These are phyloP conservation scores for Vitis amurensis DNA, from an alignment of 164 flowering plant species.

Conservation along the genomic window DNA sequence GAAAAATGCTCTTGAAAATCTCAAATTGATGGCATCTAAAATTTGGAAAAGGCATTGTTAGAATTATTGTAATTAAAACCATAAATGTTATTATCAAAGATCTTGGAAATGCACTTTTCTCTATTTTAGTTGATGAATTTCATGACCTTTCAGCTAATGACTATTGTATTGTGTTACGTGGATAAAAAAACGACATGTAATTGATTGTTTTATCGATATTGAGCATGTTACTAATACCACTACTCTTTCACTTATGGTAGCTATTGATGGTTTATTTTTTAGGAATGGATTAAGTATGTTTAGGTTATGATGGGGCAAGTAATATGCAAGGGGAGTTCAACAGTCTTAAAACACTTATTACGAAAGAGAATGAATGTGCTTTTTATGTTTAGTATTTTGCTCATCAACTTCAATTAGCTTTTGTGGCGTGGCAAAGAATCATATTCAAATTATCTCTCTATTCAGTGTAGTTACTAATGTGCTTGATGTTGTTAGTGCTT, in stretches of 20 bases:
- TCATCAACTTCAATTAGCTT: constrained; percentile 6
- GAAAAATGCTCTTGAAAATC: constrained; percentile 3
- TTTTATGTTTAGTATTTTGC: constrained; percentile 10
- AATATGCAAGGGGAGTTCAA: too few species aligned
- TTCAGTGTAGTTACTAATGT: constrained; percentile 5
- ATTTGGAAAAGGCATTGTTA: background rate
- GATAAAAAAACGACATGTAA: background rate
- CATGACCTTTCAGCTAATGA: background rate
- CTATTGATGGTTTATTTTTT: background rate
- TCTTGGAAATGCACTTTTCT: background rate
- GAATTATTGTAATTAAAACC: background rate
- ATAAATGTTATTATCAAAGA: background rate
- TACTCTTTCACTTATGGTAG: background rate
- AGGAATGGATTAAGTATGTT: too few species aligned
- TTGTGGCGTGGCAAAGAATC: constrained; percentile 7
- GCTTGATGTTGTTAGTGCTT: constrained; percentile 8
- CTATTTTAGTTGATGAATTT: too few species aligned
- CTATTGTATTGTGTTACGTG: background rate
- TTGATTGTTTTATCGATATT: background rate
- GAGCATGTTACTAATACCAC: too few species aligned
- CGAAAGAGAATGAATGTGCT: constrained; percentile 9
- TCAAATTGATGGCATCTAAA: background rate
- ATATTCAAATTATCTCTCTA: background rate
- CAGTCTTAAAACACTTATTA: constrained; percentile 6
- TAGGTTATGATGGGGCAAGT: background rate